A percentile compares a stretch with the other conserved stretches of the same genome.
These are phyloP conservation scores for Ephemerocybe angulata DNA, from an alignment of 768 basidiomycete genomes.

Conservation along the genomic window DNA sequence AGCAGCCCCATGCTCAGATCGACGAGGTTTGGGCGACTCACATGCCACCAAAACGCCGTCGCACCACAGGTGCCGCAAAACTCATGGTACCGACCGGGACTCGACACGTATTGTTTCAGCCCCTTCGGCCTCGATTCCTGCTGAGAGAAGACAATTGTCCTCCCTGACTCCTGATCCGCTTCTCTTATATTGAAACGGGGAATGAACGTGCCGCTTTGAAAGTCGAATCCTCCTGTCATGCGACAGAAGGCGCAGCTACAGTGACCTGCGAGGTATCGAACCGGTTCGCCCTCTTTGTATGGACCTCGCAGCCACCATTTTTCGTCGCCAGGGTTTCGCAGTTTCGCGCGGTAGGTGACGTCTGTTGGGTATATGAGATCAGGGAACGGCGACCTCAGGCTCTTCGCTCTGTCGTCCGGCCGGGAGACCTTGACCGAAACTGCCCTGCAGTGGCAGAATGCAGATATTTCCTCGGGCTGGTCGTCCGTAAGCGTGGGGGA, in stretches of 20 bases:
- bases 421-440: slow-evolving; percentile 24
- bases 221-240: slow-evolving; percentile 21
- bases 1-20: slow-evolving; percentile 26
- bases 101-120: slow-evolving; percentile 22
- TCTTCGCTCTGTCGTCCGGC: slow-evolving; percentile 14
- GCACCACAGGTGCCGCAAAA: slow-evolving; percentile 30
- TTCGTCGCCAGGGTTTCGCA: slow-evolving; percentile 20
- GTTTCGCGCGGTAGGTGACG: slow-evolving; percentile 18
- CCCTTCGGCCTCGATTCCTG: slow-evolving; percentile 16
- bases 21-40: slow-evolving; percentile 16
- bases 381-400: slow-evolving; percentile 17
- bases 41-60: slow-evolving; percentile 28
- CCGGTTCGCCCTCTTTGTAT: slow-evolving; percentile 10
- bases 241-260: slow-evolving; percentile 28
- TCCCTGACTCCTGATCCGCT: neutral
- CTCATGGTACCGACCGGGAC: slow-evolving; percentile 21
- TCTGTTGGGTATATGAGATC: slow-evolving; percentile 17
- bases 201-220: slow-evolving; percentile 27
- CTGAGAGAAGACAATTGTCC: slow-evolving; percentile 10
- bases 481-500: neutral
- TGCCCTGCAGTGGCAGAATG: slow-evolving; percentile 24
- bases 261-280: slow-evolving; percentile 28
- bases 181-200: slow-evolving; percentile 22
- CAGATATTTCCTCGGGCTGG: slow-evolving; percentile 19
- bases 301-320: slow-evolving; percentile 29